Percentiles rank a stretch among this genome's conserved stretches.
Evolutionary conservation across 1,284 basidiomycete species (phyloP).

Genomic region (Schizophyllum commune): DNA sequence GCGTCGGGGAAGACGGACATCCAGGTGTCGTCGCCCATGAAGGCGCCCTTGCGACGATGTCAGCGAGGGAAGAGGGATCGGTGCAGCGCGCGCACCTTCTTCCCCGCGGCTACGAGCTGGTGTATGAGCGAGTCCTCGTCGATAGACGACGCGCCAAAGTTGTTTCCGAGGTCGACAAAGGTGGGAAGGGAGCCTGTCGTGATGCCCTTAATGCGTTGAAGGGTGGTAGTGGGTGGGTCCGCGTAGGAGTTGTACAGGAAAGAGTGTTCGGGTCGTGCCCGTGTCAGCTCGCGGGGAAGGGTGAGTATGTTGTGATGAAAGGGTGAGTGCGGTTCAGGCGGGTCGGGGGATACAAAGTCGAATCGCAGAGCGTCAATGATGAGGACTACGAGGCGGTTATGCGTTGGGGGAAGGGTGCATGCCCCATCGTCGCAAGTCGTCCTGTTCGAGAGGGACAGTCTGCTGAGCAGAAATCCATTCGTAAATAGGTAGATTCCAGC

Average conservation of each 20-base stretch:
- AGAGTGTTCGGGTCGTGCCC: constrained; percentile 56
- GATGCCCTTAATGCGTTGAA: constrained; percentile 92
- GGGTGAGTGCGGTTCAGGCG: constrained; percentile 51
- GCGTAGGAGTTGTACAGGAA: constrained; percentile 86
- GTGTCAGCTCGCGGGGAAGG: constrained; percentile 68
- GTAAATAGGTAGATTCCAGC: constrained; percentile 77
- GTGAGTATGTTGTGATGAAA: constrained; percentile 81
- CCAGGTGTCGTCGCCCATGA: constrained; percentile 99
- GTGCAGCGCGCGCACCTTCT: constrained; percentile 38
- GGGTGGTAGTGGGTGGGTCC: constrained; percentile 93
- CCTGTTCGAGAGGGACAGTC: constrained; percentile 66
- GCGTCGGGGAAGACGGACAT: constrained; percentile 77
- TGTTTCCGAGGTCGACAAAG: constrained; percentile 89
- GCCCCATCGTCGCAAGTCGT: constrained; percentile 37
- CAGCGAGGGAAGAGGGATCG: constrained; percentile 1
- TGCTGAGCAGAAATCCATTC: constrained; percentile 81
- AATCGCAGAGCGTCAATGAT: constrained; percentile 93
- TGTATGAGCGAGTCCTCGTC: constrained; percentile 81
- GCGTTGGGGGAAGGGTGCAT: constrained; percentile 53
- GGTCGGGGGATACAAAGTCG: constrained; percentile 82
- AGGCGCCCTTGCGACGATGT: constrained; percentile 44
- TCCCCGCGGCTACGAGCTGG: constrained; percentile 48
- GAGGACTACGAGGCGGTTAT: constrained; percentile 76
- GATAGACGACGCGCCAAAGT: constrained; percentile 84
- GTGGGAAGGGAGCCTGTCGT: constrained; percentile 96